Evolutionary conservation across 805 yeast species (phyloP).

Genomic region (Lipomyces starkeyi): DNA sequence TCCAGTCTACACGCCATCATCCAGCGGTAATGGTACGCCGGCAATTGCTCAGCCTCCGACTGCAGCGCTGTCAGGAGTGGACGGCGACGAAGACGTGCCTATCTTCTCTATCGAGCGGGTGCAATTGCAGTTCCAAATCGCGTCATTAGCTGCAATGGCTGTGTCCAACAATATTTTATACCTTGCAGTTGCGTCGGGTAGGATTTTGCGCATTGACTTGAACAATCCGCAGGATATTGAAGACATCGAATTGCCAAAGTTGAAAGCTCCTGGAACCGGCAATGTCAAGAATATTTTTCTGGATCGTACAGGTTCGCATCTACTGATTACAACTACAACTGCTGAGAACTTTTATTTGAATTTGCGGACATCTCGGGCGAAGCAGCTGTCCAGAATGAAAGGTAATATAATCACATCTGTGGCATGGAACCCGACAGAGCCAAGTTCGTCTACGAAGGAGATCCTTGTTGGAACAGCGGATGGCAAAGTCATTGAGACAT

Average conservation of each 20-base stretch:
- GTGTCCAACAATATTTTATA: slow-evolving; percentile 63
- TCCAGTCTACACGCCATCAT: neutral
- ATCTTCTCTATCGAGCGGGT: slow-evolving; percentile 50
- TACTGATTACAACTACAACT: slow-evolving; percentile 56
- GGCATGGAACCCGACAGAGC: slow-evolving; percentile 51
- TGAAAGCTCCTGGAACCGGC: slow-evolving; percentile 42
- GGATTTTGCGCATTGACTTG: slow-evolving; percentile 67
- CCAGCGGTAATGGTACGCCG: neutral
- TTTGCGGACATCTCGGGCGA: slow-evolving; percentile 50
- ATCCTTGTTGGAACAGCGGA: slow-evolving; percentile 56
- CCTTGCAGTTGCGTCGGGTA: slow-evolving; percentile 58
- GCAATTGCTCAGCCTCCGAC: slow-evolving; percentile 11
- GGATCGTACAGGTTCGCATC: slow-evolving; percentile 60
- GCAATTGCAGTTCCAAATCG: slow-evolving; percentile 58
- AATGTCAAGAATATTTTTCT: slow-evolving; percentile 50
- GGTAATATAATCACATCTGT: slow-evolving; percentile 53
- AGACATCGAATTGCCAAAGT: slow-evolving; percentile 43
- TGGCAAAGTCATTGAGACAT: slow-evolving; percentile 57
- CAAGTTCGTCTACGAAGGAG: slow-evolving; percentile 52
- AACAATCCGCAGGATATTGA: slow-evolving; percentile 67
- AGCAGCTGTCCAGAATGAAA: slow-evolving; percentile 55
- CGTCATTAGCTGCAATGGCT: slow-evolving; percentile 55
- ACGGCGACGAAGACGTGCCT: slow-evolving; percentile 34
- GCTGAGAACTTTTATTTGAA: slow-evolving; percentile 58
- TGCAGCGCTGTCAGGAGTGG: slow-evolving; percentile 20